These are phyloP conservation scores for Exophiala viscosa DNA, from an alignment of 2,329 filamentous ascomycete genomes.

Conservation along the genomic window DNA sequence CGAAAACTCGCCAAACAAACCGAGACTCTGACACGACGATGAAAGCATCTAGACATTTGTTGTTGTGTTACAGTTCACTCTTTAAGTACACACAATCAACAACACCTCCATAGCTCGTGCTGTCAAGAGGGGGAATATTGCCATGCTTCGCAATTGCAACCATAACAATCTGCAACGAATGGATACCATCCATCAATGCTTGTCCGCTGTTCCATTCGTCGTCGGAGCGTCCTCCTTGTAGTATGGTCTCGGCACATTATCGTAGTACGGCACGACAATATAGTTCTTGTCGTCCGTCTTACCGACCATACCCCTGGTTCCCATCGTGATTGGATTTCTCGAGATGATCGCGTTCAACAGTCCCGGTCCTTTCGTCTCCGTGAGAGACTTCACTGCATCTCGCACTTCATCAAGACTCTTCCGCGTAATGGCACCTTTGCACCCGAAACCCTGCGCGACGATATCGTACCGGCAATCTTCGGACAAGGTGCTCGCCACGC, in stretches of 20 bases:
- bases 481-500: conserved; percentile 34
- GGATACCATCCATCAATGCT: background rate
- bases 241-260: conserved; percentile 40
- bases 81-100: background rate
- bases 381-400: conserved; percentile 34
- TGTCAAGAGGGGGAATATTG: too few species aligned
- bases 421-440: conserved; percentile 29
- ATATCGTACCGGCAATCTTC: conserved; percentile 38
- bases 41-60: too few species aligned
- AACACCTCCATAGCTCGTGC: background rate
- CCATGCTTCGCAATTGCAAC: too few species aligned
- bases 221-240: conserved; percentile 8
- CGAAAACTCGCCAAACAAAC: too few species aligned
- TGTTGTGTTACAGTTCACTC: too few species aligned
- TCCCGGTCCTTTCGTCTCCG: conserved; percentile 30
- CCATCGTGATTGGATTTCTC: conserved; percentile 31
- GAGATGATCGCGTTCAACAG: conserved; percentile 43
- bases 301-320: conserved; percentile 39
- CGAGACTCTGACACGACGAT: too few species aligned
- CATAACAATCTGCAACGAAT: background rate
- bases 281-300: conserved; percentile 40
- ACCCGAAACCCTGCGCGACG: conserved; percentile 42
- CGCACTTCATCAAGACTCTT: conserved; percentile 31
- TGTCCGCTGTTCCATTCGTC: background rate
- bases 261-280: conserved; percentile 49